These are phyloP conservation scores for Poa pratensis DNA, from an alignment of 176 grass and related monocot genomes.

Conservation along the genomic window DNA sequence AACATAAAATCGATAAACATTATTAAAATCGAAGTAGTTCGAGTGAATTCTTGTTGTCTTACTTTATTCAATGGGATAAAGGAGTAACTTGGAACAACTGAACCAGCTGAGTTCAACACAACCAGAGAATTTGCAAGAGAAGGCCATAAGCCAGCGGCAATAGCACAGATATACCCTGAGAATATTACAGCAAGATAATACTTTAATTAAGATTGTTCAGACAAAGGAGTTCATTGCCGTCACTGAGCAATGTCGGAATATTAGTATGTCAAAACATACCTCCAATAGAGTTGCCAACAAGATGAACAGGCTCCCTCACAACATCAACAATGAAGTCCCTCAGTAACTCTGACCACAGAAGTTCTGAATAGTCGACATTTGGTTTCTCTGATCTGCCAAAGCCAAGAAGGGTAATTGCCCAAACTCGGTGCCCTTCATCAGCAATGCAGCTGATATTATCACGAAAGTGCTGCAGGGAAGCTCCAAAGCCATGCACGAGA, in stretches of 20 bases:
- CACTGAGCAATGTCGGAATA: constrained; percentile 22
- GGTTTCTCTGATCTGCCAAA: constrained; percentile 96
- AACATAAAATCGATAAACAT: neutral
- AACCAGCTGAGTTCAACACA: constrained; percentile 91
- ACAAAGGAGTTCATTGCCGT: constrained; percentile 1
- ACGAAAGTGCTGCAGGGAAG: constrained; percentile 91
- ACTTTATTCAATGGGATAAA: constrained; percentile 72
- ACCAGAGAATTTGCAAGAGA: constrained; percentile 81
- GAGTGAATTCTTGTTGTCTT: constrained; percentile 37
- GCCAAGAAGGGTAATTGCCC: constrained; percentile 88
- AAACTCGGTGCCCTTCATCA: constrained; percentile 75
- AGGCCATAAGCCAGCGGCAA: constrained; percentile 80
- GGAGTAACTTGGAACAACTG: constrained; percentile 74
- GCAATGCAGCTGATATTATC: constrained; percentile 75
- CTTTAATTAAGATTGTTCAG: constrained; percentile 1
- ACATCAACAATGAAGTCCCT: constrained; percentile 86
- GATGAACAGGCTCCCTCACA: constrained; percentile 76
- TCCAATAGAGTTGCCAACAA: constrained; percentile 97
- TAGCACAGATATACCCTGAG: constrained; percentile 82
- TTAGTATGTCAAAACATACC: constrained; percentile 56
- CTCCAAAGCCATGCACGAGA: constrained; percentile 96
- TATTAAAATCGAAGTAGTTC: constrained; percentile 12
- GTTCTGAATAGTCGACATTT: constrained; percentile 76
- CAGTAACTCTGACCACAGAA: constrained; percentile 89
- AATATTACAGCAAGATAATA: constrained; percentile 30